Evolutionary conservation across 2,329 filamentous ascomycete species (phyloP).

Genomic region (Chaetomium olivaceum): DNA sequence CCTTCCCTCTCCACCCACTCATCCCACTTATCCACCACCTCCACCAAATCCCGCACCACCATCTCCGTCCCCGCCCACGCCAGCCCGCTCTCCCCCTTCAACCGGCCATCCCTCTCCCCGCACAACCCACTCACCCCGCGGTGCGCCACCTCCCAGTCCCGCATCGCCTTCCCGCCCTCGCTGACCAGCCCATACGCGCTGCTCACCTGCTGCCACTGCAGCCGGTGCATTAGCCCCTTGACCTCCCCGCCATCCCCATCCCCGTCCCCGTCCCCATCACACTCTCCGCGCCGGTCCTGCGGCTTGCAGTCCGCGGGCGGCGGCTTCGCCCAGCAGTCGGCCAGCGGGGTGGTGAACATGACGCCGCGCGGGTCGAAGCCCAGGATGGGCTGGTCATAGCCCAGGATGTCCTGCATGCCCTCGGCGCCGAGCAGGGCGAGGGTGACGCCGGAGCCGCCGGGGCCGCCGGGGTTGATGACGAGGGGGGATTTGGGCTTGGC

Average conservation of each 20-base stretch:
- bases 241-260: conserved; percentile 28
- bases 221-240: conserved; percentile 37
- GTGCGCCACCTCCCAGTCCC: conserved; percentile 35
- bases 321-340: conserved; percentile 41
- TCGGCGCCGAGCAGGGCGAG: conserved; percentile 36
- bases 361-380: conserved; percentile 52
- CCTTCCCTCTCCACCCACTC: conserved; percentile 33
- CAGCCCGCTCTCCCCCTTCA: conserved; percentile 39
- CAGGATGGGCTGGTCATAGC: conserved; percentile 46
- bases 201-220: conserved; percentile 38
- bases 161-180: conserved; percentile 38
- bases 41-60: conserved; percentile 44
- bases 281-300: too few species aligned
- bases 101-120: conserved; percentile 32
- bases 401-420: conserved; percentile 41
- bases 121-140: conserved; percentile 40
- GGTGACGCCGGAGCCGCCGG: conserved; percentile 45
- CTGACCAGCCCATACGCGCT: conserved; percentile 40
- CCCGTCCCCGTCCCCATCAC: not conserved
- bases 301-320: conserved; percentile 18
- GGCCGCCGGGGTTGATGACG: conserved; percentile 50
- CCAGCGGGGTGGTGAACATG: conserved; percentile 42
- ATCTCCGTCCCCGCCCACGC: conserved; percentile 39
- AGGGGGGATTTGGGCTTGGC: conserved; percentile 43
- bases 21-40: conserved; percentile 45